Conservation (phyloP, 75 land plant species). For the Cunninghamia lanceolata region DNA sequence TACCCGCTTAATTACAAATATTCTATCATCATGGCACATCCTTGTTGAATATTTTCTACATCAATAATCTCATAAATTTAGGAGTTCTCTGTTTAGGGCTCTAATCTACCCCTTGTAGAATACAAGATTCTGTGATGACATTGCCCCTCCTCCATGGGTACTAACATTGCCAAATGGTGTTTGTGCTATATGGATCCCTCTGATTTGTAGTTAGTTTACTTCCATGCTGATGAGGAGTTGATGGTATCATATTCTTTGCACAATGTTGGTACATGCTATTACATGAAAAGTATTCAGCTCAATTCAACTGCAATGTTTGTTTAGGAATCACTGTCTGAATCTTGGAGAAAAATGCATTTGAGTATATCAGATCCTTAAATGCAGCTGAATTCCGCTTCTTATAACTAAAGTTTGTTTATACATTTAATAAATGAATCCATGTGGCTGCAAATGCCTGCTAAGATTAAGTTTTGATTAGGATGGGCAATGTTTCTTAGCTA, state of each 20-base stretch:
- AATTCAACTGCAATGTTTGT: not conserved
- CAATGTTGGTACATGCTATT: not conserved
- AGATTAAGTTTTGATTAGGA: not conserved
- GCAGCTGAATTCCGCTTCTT: constrained; percentile 3
- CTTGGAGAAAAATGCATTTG: not conserved
- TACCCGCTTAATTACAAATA: not conserved
- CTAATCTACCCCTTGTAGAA: not conserved
- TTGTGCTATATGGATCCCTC: not conserved
- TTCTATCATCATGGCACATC: not conserved
- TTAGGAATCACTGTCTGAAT: not conserved
- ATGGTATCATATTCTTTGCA: not conserved
- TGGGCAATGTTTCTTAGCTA: not conserved
- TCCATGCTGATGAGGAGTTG: not conserved
- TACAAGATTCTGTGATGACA: not conserved
- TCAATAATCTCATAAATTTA: not conserved
- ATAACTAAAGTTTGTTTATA: not conserved
- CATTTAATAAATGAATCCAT: not conserved
- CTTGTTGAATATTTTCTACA: not conserved
- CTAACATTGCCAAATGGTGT: not conserved
- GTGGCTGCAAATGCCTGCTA: not conserved
- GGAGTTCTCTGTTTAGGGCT: not conserved
- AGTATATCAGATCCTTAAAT: not conserved
- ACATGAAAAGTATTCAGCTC: not conserved
- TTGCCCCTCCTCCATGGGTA: not conserved
- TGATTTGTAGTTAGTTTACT: not conserved